A percentile compares a stretch with the other conserved stretches of the same genome.
These are phyloP conservation scores for Blastobotrys apis DNA, from an alignment of 1,139 yeast genomes.

Conservation along the genomic window DNA sequence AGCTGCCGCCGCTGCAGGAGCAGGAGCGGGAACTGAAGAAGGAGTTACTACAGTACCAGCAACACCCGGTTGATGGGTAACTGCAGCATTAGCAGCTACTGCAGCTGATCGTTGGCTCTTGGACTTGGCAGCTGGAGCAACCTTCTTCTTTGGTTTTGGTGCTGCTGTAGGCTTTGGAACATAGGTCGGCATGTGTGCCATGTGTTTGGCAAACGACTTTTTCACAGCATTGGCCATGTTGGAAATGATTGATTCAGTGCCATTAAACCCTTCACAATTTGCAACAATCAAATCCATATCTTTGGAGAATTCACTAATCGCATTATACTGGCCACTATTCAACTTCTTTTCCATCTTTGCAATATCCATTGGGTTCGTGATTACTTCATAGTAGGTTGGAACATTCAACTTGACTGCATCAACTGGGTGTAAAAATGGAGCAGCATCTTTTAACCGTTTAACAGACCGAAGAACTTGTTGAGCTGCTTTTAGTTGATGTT, in stretches of 20 bases:
- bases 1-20: constrained; percentile 22
- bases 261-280: constrained; percentile 83
- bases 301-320: constrained; percentile 60
- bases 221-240: constrained; percentile 88
- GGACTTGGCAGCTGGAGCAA: constrained; percentile 26
- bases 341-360: constrained; percentile 85
- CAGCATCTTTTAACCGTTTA: constrained; percentile 86
- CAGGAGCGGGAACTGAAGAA: constrained; percentile 24
- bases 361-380: constrained; percentile 89
- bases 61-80: constrained; percentile 3
- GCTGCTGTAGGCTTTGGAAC: constrained; percentile 45
- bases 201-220: constrained; percentile 89
- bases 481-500: constrained; percentile 71
- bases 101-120: constrained; percentile 29
- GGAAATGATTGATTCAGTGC: constrained; percentile 75
- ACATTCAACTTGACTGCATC: constrained; percentile 84
- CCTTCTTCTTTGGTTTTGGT: constrained; percentile 28
- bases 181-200: constrained; percentile 84
- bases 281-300: constrained; percentile 84
- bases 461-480: constrained; percentile 52
- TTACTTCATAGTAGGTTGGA: constrained; percentile 82
- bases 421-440: constrained; percentile 85
- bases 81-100: constrained; percentile 24
- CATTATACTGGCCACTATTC: constrained; percentile 61
- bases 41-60: neutral